These are phyloP conservation scores for Zygotorulaspora sp. DNA, from an alignment of 805 yeast genomes.

Conservation along the genomic window DNA sequence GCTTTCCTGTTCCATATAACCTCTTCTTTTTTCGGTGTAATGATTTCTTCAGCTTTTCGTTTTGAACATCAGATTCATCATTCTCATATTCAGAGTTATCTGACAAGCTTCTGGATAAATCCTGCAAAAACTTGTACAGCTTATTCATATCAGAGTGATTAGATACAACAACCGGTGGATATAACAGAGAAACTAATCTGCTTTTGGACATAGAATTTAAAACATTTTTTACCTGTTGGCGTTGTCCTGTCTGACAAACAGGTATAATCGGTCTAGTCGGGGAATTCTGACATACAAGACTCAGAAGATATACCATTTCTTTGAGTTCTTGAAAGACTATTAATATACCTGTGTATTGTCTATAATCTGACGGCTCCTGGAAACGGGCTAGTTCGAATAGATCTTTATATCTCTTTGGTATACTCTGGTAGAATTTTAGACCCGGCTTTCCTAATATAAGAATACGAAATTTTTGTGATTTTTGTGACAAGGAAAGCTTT, in stretches of 20 bases:
- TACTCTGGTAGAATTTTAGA: slow-evolving; percentile 21
- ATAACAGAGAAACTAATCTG: slow-evolving; percentile 21
- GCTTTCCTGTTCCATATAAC: slow-evolving; percentile 6
- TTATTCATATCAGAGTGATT: slow-evolving; percentile 23
- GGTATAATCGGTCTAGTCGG: slow-evolving; percentile 24
- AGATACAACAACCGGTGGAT: slow-evolving; percentile 24
- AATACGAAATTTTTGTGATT: slow-evolving; percentile 21
- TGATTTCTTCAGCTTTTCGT: slow-evolving; percentile 7
- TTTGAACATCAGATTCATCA: slow-evolving; percentile 8
- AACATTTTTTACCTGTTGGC: slow-evolving; percentile 25
- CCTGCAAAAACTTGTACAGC: slow-evolving; percentile 21
- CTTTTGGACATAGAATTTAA: slow-evolving; percentile 22
- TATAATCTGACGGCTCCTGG: slow-evolving; percentile 17
- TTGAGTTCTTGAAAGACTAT: slow-evolving; percentile 26
- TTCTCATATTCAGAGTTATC: slow-evolving; percentile 15
- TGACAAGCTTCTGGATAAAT: slow-evolving; percentile 14
- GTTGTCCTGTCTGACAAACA: slow-evolving; percentile 29
- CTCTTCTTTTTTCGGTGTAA: slow-evolving; percentile 12
- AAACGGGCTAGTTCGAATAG: slow-evolving; percentile 24
- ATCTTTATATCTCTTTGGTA: slow-evolving; percentile 24
- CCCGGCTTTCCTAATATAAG: slow-evolving; percentile 30
- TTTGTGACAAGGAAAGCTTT: slow-evolving; percentile 24
- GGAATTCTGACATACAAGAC: slow-evolving; percentile 22
- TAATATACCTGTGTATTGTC: slow-evolving; percentile 20
- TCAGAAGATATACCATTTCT: slow-evolving; percentile 23